These are phyloP conservation scores for Hericium alpestre DNA, from an alignment of 768 basidiomycete species.

Conservation along the genomic window DNA sequence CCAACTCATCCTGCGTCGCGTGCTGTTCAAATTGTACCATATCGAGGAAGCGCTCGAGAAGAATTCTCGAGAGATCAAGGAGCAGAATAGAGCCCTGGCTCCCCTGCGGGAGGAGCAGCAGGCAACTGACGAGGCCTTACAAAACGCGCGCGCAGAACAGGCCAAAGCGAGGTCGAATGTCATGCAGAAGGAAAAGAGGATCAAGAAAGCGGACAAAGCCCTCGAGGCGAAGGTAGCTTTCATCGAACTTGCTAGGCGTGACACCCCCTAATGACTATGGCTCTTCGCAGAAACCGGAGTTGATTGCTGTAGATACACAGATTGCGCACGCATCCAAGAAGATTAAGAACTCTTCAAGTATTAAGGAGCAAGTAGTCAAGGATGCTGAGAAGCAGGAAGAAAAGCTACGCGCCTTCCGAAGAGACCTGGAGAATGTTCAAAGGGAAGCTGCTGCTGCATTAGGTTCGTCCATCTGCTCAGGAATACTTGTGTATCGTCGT, in stretches of 20 bases:
- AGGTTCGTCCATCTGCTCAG: slow-evolving; percentile 34
- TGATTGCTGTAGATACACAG: slow-evolving; percentile 77
- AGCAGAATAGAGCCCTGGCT: slow-evolving; percentile 61
- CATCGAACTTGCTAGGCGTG: slow-evolving; percentile 19
- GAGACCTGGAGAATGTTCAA: slow-evolving; percentile 57
- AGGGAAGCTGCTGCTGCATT: slow-evolving; percentile 68
- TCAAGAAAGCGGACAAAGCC: slow-evolving; percentile 86
- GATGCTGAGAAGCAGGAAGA: slow-evolving; percentile 42
- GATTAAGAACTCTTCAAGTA: slow-evolving; percentile 54
- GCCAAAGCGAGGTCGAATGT: slow-evolving; percentile 66
- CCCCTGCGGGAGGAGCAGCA: slow-evolving; percentile 62
- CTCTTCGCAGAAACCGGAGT: slow-evolving; percentile 64
- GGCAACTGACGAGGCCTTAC: slow-evolving; percentile 59
- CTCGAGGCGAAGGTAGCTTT: slow-evolving; percentile 66
- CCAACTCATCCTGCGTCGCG: slow-evolving; percentile 67
- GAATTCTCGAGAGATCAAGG: slow-evolving; percentile 59
- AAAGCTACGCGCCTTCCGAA: slow-evolving; percentile 44
- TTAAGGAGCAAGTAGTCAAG: slow-evolving; percentile 51
- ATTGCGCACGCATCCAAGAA: slow-evolving; percentile 81
- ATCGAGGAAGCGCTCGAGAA: slow-evolving; percentile 75
- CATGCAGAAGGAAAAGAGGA: slow-evolving; percentile 73
- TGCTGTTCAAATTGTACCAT: slow-evolving; percentile 83
- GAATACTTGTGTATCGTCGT: neutral
- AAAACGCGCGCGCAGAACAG: slow-evolving; percentile 67
- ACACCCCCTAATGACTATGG: neutral